phyloP scores from a whole-genome alignment of 169 alveolate species.

The Eimeria sp. region DNA sequence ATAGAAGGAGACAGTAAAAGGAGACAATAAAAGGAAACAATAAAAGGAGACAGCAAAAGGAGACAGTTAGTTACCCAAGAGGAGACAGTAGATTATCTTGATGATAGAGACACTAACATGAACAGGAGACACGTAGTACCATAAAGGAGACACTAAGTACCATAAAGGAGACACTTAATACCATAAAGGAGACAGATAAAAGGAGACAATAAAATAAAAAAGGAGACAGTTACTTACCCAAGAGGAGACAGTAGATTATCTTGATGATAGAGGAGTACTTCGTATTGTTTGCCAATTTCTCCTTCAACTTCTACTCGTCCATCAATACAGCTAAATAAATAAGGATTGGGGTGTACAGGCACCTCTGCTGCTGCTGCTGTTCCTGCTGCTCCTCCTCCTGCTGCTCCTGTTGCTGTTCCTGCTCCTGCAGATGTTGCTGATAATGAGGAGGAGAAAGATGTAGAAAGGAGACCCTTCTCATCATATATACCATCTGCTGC shows the following conservation, averaged over 20 bases:
- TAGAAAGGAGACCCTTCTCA: no score
- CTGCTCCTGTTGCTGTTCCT: no score
- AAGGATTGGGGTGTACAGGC: constrained; percentile 67
- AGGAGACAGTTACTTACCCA: constrained; percentile 42
- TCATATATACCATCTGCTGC: neutral
- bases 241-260: constrained; percentile 21
- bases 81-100: neutral
- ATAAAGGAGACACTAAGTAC: neutral
- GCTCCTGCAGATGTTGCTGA: no score
- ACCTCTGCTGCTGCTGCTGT: no score
- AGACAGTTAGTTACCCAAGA: neutral
- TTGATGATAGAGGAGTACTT: constrained; percentile 67
- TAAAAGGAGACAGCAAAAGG: neutral
- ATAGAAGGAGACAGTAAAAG: neutral
- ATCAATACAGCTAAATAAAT: constrained; percentile 52
- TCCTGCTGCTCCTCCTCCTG: no score
- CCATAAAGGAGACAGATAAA: neutral
- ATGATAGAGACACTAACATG: neutral
- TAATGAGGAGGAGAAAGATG: no score
- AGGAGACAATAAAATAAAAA: neutral
- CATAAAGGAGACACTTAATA: neutral
- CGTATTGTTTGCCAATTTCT: constrained; percentile 50
- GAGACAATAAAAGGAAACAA: neutral
- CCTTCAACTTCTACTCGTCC: constrained; percentile 76
- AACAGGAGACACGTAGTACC: neutral